Evolutionary conservation across 495 filamentous ascomycete species (phyloP), one percentile per base, ranked within the genome.

Genomic region (Penicillium goetzii): DNA sequence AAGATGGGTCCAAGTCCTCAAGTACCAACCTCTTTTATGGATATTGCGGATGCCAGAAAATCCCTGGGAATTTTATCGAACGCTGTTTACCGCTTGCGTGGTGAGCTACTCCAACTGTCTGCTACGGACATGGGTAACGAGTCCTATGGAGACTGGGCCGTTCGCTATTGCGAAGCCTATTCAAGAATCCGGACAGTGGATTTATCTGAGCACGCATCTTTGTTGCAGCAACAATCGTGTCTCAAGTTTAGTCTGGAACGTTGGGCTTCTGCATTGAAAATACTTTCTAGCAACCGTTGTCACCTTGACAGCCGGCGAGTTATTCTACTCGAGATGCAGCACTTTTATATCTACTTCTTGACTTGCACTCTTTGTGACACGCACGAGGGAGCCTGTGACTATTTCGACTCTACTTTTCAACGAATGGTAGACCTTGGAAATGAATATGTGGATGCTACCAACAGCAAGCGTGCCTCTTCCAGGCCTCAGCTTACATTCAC

Each of bases 311-410:
- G n/a, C 5, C 41, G 41, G 41, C 41, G 5, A 43, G 8, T 8
- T 7, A 21, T 43, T 21, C 1, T 21, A 43, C 41, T 43, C 11
- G n/a, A 21, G 41, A 43, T 43, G 41, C n/a, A 21, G n/a, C 41
- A 43, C n/a, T 43, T 43, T n/a, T 43, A 43, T 43, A 21, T 43
- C 41, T 43, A 21, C 19, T 43, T 43, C 41, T 43, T 43, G 41
- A 43, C 21, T 9, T 43, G 41, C 41, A 43, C 41, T 43, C 17
- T 43, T 43, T n/a, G 41, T 5, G 41, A 43, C 7, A 43, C 41
- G 0, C 41, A 43, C 21, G 41, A 43, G 5, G 41, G 19, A 0
- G 4, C n/a, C 21, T 21, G 41, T 15, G 41, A 43, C 21, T 10
- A 21, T 11, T 21, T 43, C 10, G n/a, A 43, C 4, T 15, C 41